Percentiles rank a stretch among this genome's conserved stretches.
Conservation (phyloP, 2,329 filamentous ascomycete genomes). For the Teratosphaeria pseudoeucalypti region DNA sequence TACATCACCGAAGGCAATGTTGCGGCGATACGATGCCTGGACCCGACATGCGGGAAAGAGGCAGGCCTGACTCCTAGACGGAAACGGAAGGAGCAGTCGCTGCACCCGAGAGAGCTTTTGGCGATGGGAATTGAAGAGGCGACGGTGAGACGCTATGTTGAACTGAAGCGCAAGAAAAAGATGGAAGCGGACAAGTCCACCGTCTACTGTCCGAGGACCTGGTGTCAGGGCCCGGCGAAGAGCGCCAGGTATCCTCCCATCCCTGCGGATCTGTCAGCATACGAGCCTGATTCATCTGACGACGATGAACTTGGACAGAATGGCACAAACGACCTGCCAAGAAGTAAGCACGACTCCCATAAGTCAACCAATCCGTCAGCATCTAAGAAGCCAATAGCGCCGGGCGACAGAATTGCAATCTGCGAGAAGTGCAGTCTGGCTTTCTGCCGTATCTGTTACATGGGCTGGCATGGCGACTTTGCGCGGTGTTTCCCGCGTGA, state of each 20-base stretch:
- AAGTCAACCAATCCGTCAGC: background rate
- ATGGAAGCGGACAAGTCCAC: constrained; percentile 87
- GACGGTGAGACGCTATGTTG: constrained; percentile 74
- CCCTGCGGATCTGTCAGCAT: constrained; percentile 29
- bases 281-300: constrained; percentile 29
- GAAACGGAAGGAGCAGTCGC: constrained; percentile 44
- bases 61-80: constrained; percentile 10
- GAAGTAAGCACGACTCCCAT: background rate
- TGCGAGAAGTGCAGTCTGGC: constrained; percentile 85
- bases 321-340: constrained; percentile 5
- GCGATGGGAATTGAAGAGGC: constrained; percentile 46
- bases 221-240: constrained; percentile 80
- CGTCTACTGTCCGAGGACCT: constrained; percentile 81
- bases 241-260: constrained; percentile 42
- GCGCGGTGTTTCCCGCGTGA: constrained; percentile 58
- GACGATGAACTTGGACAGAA: constrained; percentile 17
- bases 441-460: constrained; percentile 66
- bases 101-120: constrained; percentile 72
- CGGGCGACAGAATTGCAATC: constrained; percentile 58
- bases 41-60: constrained; percentile 66
- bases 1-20: constrained; percentile 82
- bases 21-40: constrained; percentile 65
- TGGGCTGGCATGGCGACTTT: constrained; percentile 91
- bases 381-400: constrained; percentile 5
- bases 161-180: constrained; percentile 82